Conservation (phyloP, 2,329 filamentous ascomycete genomes). For the Tetracladium maxilliforme region DNA sequence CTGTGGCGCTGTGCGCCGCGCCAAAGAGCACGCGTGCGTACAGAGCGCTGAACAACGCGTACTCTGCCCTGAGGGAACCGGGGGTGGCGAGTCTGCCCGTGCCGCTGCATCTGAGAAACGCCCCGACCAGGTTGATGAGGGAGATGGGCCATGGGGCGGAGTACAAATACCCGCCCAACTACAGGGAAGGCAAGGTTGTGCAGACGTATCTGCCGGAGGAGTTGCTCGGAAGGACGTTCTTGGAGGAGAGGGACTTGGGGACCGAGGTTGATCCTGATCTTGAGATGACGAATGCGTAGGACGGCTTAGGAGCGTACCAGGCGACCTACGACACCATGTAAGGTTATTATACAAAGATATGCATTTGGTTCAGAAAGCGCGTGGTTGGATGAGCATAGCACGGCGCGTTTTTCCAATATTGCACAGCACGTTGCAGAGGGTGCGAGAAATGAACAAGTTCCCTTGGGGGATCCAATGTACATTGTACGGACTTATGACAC, state of each 20-base stretch:
- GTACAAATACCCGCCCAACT: conserved; percentile 96
- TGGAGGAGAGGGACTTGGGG: conserved; percentile 71
- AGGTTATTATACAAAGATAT: no score
- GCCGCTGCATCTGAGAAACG: conserved; percentile 79
- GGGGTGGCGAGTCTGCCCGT: conserved; percentile 71
- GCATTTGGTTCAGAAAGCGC: no score
- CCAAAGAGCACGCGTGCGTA: conserved; percentile 84
- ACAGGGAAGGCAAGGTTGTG: conserved; percentile 61
- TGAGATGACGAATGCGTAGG: no score
- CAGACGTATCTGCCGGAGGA: conserved; percentile 85
- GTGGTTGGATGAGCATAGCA: no score
- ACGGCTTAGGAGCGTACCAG: no score
- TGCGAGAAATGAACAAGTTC: no score
- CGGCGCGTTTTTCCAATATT: no score
- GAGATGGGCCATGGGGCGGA: conserved; percentile 80
- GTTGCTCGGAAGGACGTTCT: conserved; percentile 54
- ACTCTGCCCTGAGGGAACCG: conserved; percentile 65
- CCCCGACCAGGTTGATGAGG: conserved; percentile 84
- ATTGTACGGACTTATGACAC: no score
- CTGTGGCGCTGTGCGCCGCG: conserved; percentile 65
- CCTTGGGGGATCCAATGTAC: no score
- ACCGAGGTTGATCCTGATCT: conserved; percentile 61
- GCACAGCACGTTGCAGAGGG: no score
- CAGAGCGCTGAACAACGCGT: conserved; percentile 65
- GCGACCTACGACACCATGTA: no score